Base-by-base conservation (phyloP, 192 early-diverging fungal genomes). In the Chytriomyces sp. region DNA sequence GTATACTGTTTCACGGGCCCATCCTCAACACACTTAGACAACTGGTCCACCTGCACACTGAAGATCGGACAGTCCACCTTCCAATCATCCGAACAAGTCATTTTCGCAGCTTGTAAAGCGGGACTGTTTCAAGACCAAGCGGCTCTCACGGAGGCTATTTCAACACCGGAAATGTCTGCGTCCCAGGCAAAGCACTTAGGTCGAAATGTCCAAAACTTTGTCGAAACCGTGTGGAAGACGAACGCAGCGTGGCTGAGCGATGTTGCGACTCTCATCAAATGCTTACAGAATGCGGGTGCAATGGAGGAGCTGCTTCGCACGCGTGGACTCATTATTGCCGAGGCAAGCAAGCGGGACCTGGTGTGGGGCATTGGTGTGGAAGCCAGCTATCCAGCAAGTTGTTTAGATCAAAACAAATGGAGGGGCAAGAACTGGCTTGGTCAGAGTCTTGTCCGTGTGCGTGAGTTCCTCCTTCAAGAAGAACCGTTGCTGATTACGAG, bases 41-140 rank as follows among this genome's bases (percentile, higher is more conserved):
- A 68, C 44, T 68, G 67, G 67, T 68, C 67, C 13, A 68, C 35
- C 11, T 68, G 67, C 24, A 46, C 24, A 3, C 35, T 68, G 18
- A 11, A 5, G 43, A 13, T 68, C 11, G 67, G 67, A 48, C 35
- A 4, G 11, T 16, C 10, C 20, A 13, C 13, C 10, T 68, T 68
- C 67, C 11, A 45, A 24, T 28, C 67, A 18, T 70, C 69, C 8
- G 69, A 70, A 70, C 10, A 9, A 35, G 69, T 57, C 46, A 53
- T 70, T 5, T 70, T 70, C 35, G 69, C 69, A 57, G 69, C 69
- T 7, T 50, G 6, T 50, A 70, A 70, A 60, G 69, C 69, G 7
- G 69, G 49, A 10, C 69, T 70, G 7, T 70, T 70, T 28, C 3
- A 20, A 10, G 69, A 70, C 16, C 5, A 50, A 7, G 50, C 49